Evolutionary conservation across 148 eudicot genomes (phyloP).

Genomic region (Camellia granthamiana): DNA sequence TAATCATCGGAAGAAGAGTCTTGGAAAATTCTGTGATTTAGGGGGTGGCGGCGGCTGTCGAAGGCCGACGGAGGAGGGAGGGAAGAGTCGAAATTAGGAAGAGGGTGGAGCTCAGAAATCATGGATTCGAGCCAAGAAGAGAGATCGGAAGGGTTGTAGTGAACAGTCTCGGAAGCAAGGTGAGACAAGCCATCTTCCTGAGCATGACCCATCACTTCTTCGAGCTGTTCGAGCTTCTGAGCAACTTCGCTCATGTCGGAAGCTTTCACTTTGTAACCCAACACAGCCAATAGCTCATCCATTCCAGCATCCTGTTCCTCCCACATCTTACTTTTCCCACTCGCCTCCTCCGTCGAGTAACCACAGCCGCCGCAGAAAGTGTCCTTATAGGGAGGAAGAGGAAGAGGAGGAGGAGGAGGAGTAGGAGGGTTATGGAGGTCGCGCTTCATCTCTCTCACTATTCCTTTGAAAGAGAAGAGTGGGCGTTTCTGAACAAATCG

Average conservation of each 20-base stretch:
- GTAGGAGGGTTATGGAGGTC: constrained; percentile 21
- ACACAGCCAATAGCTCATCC: constrained; percentile 65
- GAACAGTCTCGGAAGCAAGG: constrained; percentile 45
- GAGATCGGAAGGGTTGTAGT: constrained; percentile 66
- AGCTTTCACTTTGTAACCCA: constrained; percentile 70
- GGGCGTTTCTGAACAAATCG: background rate
- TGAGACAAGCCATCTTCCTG: constrained; percentile 44
- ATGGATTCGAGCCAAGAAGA: constrained; percentile 60
- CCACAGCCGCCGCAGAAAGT: constrained; percentile 2
- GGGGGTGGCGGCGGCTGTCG: background rate
- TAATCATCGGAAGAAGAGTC: constrained; percentile 36
- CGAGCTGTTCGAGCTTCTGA: constrained; percentile 59
- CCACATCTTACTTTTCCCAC: constrained; percentile 53
- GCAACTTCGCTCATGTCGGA: constrained; percentile 77
- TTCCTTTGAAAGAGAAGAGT: background rate
- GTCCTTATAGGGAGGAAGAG: background rate
- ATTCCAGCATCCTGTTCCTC: constrained; percentile 44
- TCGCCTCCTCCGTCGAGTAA: background rate
- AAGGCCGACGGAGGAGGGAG: background rate
- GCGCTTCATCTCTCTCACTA: constrained; percentile 24
- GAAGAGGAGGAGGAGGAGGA: constrained; percentile 3
- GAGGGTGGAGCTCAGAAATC: constrained; percentile 53
- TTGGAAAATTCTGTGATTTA: constrained; percentile 13
- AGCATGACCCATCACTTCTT: constrained; percentile 40
- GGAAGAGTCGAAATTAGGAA: constrained; percentile 5